Base-by-base conservation (phyloP, 2,329 filamentous ascomycete genomes). In the Ceratocystis diversiconidia region DNA sequence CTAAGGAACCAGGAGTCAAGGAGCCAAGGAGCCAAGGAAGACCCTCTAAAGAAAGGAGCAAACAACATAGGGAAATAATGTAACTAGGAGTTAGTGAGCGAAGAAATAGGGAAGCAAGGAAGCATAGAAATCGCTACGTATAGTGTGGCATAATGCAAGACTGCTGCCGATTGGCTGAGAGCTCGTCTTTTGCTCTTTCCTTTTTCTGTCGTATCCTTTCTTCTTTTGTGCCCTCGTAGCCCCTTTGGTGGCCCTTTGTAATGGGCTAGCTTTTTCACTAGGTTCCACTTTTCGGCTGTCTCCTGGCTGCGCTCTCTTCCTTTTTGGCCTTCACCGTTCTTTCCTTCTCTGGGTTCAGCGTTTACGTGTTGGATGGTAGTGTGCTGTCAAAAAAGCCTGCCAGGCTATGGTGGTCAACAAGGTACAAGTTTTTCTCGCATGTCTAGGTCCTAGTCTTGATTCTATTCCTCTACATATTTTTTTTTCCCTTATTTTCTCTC, bases 361-460 rank as follows among this genome's bases (percentile, higher is more conserved):
- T 57, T 32, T 57, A 7, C 12, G 19, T 55, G 15, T 55, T n/a
- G 50, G 22, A 55, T 55, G 32, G 17, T 48, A 48, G 48, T 28
- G 55, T 59, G 55, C 55, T 59, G 55, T 59, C 55, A 59, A 59
- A 59, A 59, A 59, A 28, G 50, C 50, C 30, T n/a, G 12, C 52
- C 10, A 59, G 55, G 28, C 25, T 41, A 41, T 12, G 12, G 2
- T 15, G 12, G 12, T 5, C 25, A n/a, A 59, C 30, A 32, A 59
- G 17, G 30, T 36, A 59, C 55, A 59, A 59, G 55, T 36, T 59
- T 59, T 59, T 59, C 55, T 59, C 55, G 28, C 55, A 36, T 15
- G 28, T n/a, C 15, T 30, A 36, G 55, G 12, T 36, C 4, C 28
- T 19, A 19, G 8, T 22, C 6, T 32, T 32, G 12, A 32, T 59